Evolutionary conservation across 1,139 yeast species (phyloP), one percentile per base, ranked within the genome.

Genomic region (Candida sanyaensis): DNA sequence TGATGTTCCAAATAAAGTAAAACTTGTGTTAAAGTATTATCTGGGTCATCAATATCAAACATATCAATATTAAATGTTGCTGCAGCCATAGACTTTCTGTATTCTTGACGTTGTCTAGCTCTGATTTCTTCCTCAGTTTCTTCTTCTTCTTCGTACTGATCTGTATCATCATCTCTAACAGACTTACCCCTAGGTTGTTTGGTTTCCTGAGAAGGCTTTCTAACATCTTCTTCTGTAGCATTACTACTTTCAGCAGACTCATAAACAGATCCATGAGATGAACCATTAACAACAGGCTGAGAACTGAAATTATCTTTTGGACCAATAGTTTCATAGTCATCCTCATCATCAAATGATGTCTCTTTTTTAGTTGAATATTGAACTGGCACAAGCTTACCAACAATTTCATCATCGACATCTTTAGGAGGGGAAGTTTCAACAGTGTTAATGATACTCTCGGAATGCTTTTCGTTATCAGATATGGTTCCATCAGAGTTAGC

Each of bases 1-100:
- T 92, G 97, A 65, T 90, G 96, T 64, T 93, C 99, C 60, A 93
- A 76, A 64, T 90, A 93, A 42, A 86, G 78, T 57, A 91, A 81
- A 48, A 93, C 83, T 60, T 91, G 96, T 5, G 90, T 83, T 52
- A 92, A 78, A 0, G 97, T 88, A 63, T 88, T 88, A 59, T 90
- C 97, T 2, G 96, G 96, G 63, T 88, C 89, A 54, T 66, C 87
- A 50, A 88, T 84, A 66, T 88, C 90, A 66, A 88, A 89, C 43
- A 83, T 80, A 50, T 85, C 87, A 44, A 87, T 75, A 63, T 86
- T 86, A 67, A 86, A 86, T 0, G 78, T 73, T 6, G 80, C 79
- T 1, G 81, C 80, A 2, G 81, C 81, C 77, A 75, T 73, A 1
- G 80, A 75, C 57, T 75, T 75, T 47, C 81, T 69, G 50, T 71